A percentile compares a stretch with the other conserved stretches of the same genome.
Conservation (phyloP, 2,329 filamentous ascomycete genomes). For the Beauveria bassiana region DNA sequence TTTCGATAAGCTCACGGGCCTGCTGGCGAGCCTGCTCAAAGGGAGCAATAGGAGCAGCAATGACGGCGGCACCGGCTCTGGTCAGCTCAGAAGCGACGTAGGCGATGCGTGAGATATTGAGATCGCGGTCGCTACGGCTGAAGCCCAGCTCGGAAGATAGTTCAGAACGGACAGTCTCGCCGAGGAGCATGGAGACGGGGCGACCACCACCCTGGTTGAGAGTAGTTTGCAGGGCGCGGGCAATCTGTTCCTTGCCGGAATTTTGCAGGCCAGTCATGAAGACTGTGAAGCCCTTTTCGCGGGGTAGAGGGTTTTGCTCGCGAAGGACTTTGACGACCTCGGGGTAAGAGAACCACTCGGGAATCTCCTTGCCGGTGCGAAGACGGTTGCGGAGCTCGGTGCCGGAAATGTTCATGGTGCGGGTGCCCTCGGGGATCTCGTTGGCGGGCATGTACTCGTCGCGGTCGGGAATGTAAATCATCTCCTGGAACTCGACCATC, state of each 20-base stretch:
- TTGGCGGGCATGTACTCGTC: constrained; percentile 95
- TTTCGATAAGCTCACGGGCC: constrained; percentile 79
- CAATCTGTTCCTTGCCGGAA: constrained; percentile 94
- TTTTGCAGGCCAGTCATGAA: constrained; percentile 97
- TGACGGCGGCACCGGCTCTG: constrained; percentile 85
- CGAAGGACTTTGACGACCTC: constrained; percentile 95
- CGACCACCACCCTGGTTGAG: constrained; percentile 97
- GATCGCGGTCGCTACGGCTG: constrained; percentile 83
- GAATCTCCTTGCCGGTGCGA: constrained; percentile 86
- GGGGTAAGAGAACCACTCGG: constrained; percentile 99
- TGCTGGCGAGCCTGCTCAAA: constrained; percentile 71
- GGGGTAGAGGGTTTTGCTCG: constrained; percentile 89
- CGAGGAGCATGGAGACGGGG: constrained; percentile 86
- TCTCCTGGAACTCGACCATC: constrained; percentile 98
- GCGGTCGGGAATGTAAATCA: constrained; percentile 95
- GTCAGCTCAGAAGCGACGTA: constrained; percentile 96
- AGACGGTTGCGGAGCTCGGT: constrained; percentile 90
- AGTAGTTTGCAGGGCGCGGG: constrained; percentile 89
- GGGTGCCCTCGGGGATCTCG: constrained; percentile 73
- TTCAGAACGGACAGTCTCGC: constrained; percentile 90
- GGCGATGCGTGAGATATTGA: constrained; percentile 91
- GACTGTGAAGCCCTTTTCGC: constrained; percentile 91
- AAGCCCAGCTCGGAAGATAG: constrained; percentile 94
- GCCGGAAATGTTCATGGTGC: constrained; percentile 80
- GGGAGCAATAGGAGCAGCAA: constrained; percentile 91